Conservation (phyloP, 176 grass and related monocot genomes). For the Carex kokanica region DNA sequence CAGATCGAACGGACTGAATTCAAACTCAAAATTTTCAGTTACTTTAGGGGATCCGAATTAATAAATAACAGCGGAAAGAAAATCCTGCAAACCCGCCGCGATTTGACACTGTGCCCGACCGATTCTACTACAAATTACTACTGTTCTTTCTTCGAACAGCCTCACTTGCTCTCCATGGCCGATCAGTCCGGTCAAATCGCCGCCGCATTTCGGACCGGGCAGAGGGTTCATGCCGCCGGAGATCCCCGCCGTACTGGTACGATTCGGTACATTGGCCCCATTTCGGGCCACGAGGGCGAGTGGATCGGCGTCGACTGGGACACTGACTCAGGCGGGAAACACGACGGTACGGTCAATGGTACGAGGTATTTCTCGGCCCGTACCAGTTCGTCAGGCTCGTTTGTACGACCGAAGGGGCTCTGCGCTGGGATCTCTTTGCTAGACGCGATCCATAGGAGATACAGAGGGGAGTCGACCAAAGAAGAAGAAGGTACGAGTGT, state of each 20-base stretch:
- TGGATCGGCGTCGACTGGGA: slow-evolving; percentile 96
- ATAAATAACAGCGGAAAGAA: no score
- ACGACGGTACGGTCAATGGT: slow-evolving; percentile 60
- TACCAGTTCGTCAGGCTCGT: slow-evolving; percentile 55
- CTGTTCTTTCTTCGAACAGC: neutral
- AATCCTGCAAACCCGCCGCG: no score
- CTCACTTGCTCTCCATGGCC: neutral
- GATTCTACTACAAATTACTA: neutral
- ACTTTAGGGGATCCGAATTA: no score
- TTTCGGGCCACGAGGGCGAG: slow-evolving; percentile 50
- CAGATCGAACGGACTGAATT: no score
- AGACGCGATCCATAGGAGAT: slow-evolving; percentile 57
- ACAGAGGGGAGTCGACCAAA: slow-evolving; percentile 70
- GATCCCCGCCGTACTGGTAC: slow-evolving; percentile 61
- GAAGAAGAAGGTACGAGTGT: slow-evolving; percentile 59
- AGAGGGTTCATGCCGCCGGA: slow-evolving; percentile 67
- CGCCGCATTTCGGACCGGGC: slow-evolving; percentile 37
- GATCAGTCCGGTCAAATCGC: neutral
- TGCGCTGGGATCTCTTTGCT: slow-evolving; percentile 63
- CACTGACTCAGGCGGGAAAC: slow-evolving; percentile 53
- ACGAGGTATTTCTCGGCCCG: slow-evolving; percentile 51
- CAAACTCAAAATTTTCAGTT: no score
- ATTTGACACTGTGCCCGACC: neutral
- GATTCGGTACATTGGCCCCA: slow-evolving; percentile 53
- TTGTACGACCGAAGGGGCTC: slow-evolving; percentile 58